Evolutionary conservation across 2,329 filamentous ascomycete genomes (phyloP).

Genomic region (Cryoendolithus antarcticus): DNA sequence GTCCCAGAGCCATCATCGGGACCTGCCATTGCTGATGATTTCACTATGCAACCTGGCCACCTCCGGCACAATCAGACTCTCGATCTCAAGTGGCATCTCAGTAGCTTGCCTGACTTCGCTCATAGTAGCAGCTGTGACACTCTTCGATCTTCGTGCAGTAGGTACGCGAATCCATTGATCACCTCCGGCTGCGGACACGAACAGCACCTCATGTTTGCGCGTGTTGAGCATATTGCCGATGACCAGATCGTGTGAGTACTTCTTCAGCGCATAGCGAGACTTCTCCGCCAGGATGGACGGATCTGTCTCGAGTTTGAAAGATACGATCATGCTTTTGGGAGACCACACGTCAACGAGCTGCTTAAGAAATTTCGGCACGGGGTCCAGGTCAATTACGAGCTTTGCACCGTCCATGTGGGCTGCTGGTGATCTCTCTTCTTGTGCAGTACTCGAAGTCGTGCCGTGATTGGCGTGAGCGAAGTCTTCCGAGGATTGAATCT

Average conservation of each 20-base stretch:
- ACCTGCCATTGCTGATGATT: constrained; percentile 28
- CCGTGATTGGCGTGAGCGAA: constrained; percentile 22
- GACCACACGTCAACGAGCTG: constrained; percentile 94
- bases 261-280: constrained; percentile 70
- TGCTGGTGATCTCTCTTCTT: constrained; percentile 20
- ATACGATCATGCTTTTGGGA: constrained; percentile 89
- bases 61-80: constrained; percentile 82
- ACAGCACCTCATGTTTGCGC: constrained; percentile 93
- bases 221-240: constrained; percentile 89
- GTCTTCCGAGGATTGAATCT: constrained; percentile 78
- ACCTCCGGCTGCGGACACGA: constrained; percentile 56
- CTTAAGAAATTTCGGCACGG: constrained; percentile 94
- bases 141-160: constrained; percentile 26
- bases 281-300: constrained; percentile 77
- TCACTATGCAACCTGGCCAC: constrained; percentile 59
- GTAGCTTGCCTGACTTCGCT: neutral
- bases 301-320: constrained; percentile 96
- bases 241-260: constrained; percentile 90
- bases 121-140: constrained; percentile 8
- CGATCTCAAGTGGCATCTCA: constrained; percentile 73
- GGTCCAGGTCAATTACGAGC: constrained; percentile 82
- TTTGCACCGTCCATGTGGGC: constrained; percentile 44
- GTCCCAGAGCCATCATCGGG: too few species aligned
- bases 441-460: neutral
- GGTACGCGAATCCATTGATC: constrained; percentile 67